Evolutionary conservation across 169 alveolate genomes (phyloP), one percentile per base, ranked within the genome.

Genomic region (Plasmodium knowlesi): DNA sequence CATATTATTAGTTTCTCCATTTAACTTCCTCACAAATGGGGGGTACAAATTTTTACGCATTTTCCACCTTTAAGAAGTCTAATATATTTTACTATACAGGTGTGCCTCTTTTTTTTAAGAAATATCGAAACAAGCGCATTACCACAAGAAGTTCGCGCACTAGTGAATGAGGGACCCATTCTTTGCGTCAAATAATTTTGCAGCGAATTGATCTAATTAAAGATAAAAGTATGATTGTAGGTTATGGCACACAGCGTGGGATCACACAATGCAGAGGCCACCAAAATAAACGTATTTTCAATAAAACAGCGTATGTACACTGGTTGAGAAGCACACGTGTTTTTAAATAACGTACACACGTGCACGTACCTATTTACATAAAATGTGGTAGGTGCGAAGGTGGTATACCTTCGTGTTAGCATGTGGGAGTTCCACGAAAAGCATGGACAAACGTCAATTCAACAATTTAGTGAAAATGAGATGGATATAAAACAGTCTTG

Each of bases 391-490:
- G 14, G 30, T 76, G n/a, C 19, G 61, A 43, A 43, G 9, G 32
- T 8, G 61, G 41, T 39, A 67, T 22, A 5, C 37, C 16, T 67
- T 67, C 5, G 37, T 32, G 61, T 22, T 50, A 50, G 61, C 22
- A 50, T 14, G 8, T 50, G 61, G 61, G 61, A 76, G 6, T 34
- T 32, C 2, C 61, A 61, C 32, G 19, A 53, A 39, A 74, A 67
- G 46, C 28, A 81, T 19, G 8, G 28, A n/a, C n/a, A 16, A 12
- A 43, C 5, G 1, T 74, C 41, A n/a, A 34, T 81, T 19, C 41
- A 70, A 22, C 19, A 61, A 32, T 76, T 19, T 94, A 97, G n/a
- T 97, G 98, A 83, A 80, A 94, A 22, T 97, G 98, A 3, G 97
- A 82, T 10, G 98, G 98, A 78, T 92, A 94, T 78, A 97, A 92